Evolutionary conservation across 176 grass and related monocot genomes (phyloP).

Genomic region (Dactylis glomerata): DNA sequence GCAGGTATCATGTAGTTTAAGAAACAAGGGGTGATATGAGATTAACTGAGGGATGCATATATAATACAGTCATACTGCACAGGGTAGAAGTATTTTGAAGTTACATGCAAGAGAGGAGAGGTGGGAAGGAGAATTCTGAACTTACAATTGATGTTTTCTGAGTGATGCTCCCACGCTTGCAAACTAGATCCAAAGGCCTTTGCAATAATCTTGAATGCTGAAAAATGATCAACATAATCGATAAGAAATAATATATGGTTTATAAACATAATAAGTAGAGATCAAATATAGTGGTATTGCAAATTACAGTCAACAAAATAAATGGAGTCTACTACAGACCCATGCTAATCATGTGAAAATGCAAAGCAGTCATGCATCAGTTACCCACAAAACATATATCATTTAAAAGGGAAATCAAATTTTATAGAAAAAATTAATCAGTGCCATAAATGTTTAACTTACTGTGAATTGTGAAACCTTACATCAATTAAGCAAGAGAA

Average conservation of each 20-base stretch:
- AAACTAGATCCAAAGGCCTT: slow-evolving; percentile 82
- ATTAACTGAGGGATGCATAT: neutral
- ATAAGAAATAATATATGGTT: neutral
- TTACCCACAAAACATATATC: neutral
- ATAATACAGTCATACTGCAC: neutral
- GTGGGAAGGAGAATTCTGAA: neutral
- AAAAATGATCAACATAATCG: slow-evolving; percentile 33
- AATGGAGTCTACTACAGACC: neutral
- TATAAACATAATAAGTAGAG: slow-evolving; percentile 7
- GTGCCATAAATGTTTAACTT: too few species aligned
- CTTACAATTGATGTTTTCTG: slow-evolving; percentile 90
- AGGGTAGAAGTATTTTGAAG: neutral
- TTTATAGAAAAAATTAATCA: neutral
- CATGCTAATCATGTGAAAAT: neutral
- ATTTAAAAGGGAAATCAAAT: neutral
- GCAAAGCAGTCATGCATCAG: neutral
- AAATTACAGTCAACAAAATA: slow-evolving; percentile 25
- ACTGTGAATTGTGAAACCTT: neutral
- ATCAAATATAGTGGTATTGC: neutral
- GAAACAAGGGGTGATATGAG: neutral
- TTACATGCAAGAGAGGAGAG: neutral
- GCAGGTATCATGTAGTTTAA: neutral
- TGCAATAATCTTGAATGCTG: slow-evolving; percentile 86
- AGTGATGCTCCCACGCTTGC: slow-evolving; percentile 78
- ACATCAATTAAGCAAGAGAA: slow-evolving; percentile 15